Percentiles rank a stretch among this genome's conserved stretches.
These are phyloP conservation scores for Pisolithus thermaeus DNA, from an alignment of 1,284 basidiomycete species.

Conservation along the genomic window DNA sequence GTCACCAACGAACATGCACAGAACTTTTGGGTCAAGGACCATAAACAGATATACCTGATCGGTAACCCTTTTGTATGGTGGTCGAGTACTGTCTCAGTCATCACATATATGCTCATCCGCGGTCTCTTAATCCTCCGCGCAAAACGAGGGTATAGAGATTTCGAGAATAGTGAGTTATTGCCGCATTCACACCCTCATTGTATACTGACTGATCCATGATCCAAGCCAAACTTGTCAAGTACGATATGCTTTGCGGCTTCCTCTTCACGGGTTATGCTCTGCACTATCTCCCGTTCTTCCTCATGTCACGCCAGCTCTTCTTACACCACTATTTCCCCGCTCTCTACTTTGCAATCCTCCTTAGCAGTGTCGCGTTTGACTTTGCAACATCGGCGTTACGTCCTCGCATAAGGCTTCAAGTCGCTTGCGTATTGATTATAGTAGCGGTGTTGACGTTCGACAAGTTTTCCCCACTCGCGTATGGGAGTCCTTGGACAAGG, in stretches of 20 bases:
- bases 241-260: conserved; percentile 88
- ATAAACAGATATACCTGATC: conserved; percentile 91
- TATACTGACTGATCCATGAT: conserved; percentile 5
- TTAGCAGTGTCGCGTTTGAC: conserved; percentile 80
- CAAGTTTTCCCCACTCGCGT: conserved; percentile 79
- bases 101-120: conserved; percentile 63
- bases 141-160: conserved; percentile 88
- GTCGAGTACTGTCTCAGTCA: conserved; percentile 68
- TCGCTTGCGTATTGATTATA: conserved; percentile 68
- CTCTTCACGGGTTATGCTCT: conserved; percentile 90
- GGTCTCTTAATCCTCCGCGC: conserved; percentile 81
- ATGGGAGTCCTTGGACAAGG: conserved; percentile 87
- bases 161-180: conserved; percentile 73
- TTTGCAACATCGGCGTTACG: conserved; percentile 74
- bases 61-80: conserved; percentile 96
- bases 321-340: conserved; percentile 97
- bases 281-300: conserved; percentile 95
- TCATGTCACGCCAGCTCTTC: conserved; percentile 96
- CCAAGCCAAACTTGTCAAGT: conserved; percentile 83
- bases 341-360: conserved; percentile 88
- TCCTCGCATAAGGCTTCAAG: conserved; percentile 73
- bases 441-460: conserved; percentile 76
- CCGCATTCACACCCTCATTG: neutral
- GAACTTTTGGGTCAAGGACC: conserved; percentile 99
- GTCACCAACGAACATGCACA: conserved; percentile 25